Conservation (phyloP, 495 filamentous ascomycete species). For the Massariosphaeria phaeospora region DNA sequence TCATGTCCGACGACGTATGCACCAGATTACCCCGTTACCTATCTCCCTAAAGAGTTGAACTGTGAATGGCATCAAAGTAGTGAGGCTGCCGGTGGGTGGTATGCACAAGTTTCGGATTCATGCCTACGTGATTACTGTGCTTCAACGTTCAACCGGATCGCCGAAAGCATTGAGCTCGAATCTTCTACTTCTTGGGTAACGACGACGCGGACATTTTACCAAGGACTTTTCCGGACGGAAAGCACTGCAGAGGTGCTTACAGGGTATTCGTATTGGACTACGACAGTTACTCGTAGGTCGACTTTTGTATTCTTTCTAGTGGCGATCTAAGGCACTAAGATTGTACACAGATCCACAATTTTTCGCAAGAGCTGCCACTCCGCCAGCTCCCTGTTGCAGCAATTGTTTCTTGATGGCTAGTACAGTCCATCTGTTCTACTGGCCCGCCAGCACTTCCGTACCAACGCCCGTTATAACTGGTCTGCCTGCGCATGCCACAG, state of each 20-base stretch:
- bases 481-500: constrained; percentile 2
- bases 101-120: not conserved
- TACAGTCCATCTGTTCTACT: constrained; percentile 21
- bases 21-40: not conserved
- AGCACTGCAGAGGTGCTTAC: not conserved
- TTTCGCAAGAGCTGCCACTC: not conserved
- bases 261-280: not conserved
- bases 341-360: not conserved
- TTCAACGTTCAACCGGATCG: too few species aligned
- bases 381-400: constrained; percentile 15
- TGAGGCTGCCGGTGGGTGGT: not conserved
- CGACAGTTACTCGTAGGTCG: not conserved
- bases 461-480: constrained; percentile 2
- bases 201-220: not conserved
- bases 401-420: constrained; percentile 3
- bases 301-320: too few species aligned
- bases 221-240: not conserved
- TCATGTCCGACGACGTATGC: constrained; percentile 10
- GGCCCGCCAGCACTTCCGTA: not conserved
- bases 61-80: not conserved
- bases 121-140: not conserved
- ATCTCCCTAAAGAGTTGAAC: not conserved
- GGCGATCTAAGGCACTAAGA: not conserved
- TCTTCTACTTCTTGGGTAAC: not conserved
- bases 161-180: not conserved